These are phyloP conservation scores for Podospora comata DNA, from an alignment of 495 filamentous ascomycete genomes.

Conservation along the genomic window DNA sequence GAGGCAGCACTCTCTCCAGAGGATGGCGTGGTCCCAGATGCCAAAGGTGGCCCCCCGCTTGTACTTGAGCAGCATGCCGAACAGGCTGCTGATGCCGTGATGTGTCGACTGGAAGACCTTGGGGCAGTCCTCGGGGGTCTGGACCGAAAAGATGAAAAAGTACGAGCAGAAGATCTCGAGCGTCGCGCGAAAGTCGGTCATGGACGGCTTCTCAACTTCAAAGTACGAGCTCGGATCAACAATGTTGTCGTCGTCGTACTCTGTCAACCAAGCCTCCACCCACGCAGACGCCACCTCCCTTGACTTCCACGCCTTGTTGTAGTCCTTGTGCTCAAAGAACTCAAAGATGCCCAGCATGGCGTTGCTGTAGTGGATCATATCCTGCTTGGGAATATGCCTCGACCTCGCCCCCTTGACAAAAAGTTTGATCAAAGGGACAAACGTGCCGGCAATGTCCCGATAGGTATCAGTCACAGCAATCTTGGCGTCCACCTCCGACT, in stretches of 20 bases:
- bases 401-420: slow-evolving; percentile 47
- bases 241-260: slow-evolving; percentile 51
- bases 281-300: slow-evolving; percentile 58
- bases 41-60: slow-evolving; percentile 59
- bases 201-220: slow-evolving; percentile 56
- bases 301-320: slow-evolving; percentile 62
- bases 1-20: slow-evolving; percentile 61
- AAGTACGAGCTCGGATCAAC: slow-evolving; percentile 54
- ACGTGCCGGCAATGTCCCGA: slow-evolving; percentile 57
- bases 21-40: slow-evolving; percentile 68
- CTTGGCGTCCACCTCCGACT: slow-evolving; percentile 57
- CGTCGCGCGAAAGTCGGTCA: slow-evolving; percentile 54
- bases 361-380: slow-evolving; percentile 28
- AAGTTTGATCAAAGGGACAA: slow-evolving; percentile 59
- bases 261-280: slow-evolving; percentile 59
- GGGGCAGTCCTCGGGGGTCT: slow-evolving; percentile 60
- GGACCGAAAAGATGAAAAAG: slow-evolving; percentile 67
- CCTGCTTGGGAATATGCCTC: slow-evolving; percentile 15
- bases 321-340: slow-evolving; percentile 43
- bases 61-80: slow-evolving; percentile 65
- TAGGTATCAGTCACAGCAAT: slow-evolving; percentile 48
- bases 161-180: slow-evolving; percentile 63
- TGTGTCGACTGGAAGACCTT: slow-evolving; percentile 66
- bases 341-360: slow-evolving; percentile 27
- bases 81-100: slow-evolving; percentile 61